Base-by-base conservation (phyloP, 768 basidiomycete species). In the Tulasnella sp. region DNA sequence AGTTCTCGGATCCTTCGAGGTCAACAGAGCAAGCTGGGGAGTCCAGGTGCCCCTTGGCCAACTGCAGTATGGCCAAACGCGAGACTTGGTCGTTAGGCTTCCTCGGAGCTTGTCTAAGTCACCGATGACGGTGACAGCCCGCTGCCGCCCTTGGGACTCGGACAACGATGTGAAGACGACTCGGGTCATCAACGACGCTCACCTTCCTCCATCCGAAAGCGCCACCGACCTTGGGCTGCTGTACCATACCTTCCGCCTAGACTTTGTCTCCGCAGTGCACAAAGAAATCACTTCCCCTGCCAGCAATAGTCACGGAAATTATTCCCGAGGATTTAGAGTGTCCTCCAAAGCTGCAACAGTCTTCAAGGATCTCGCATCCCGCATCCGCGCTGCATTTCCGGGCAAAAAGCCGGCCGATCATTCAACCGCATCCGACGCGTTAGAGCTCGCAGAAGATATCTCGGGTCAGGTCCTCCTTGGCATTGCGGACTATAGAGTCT, bases 41-140 rank as follows among this genome's bases (percentile, higher is more conserved):
- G 61, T 67, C 32, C 61, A 67, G 26, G 73, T 78, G 15, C 48
- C 72, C 26, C 39, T 69, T 71, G 29, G 69, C 73, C 40, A 70
- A 48, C n/a, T 80, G 29, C 77, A 67, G 51, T 81, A 81, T 40
- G 79, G 80, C 69, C 80, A 81, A 72, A 78, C 79, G n/a, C 71
- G 77, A 40, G 75, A 81, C 44, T 9, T 81, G 32, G 77, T 81
- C 32, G 7, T 81, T 16, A 70, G 20, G 71, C 67, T 70, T 16
- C 67, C 32, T 13, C 20, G 39, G 29, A 20, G 44, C 32, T 55
- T 55, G 5, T 16, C 74, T 16, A 77, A 70, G 23, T 39, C 71
- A n/a, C 74, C 75, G 5, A 18, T 77, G 29, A 77, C 67, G 5
- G 75, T 77, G 35, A 69, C 75, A 7, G 75, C 48, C 3, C 61